Conservation (phyloP, 2,329 filamentous ascomycete genomes). For the Botrytis squamosa region DNA sequence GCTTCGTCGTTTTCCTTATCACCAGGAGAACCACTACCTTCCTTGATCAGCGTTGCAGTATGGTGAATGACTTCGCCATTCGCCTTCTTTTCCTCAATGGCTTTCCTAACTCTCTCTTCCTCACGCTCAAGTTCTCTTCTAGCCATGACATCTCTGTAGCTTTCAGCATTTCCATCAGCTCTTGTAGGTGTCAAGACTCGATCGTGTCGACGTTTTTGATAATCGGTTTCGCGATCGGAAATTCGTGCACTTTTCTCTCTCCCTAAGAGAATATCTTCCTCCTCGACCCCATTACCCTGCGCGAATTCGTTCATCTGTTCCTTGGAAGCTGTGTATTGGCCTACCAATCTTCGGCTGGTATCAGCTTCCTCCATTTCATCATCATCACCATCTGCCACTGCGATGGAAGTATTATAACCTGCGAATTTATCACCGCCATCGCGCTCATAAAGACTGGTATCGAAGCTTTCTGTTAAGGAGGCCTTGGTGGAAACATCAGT, state of each 20-base stretch:
- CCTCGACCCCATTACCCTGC: slow-evolving; percentile 78
- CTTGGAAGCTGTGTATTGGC: slow-evolving; percentile 92
- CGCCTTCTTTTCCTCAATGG: slow-evolving; percentile 70
- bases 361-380: slow-evolving; percentile 74
- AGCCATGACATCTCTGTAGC: slow-evolving; percentile 89
- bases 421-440: slow-evolving; percentile 77
- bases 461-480: slow-evolving; percentile 85
- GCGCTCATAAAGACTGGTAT: slow-evolving; percentile 82
- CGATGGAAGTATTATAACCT: slow-evolving; percentile 88
- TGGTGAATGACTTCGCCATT: slow-evolving; percentile 62
- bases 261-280: slow-evolving; percentile 83
- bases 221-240: slow-evolving; percentile 89
- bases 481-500: slow-evolving; percentile 83
- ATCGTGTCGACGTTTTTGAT: slow-evolving; percentile 93
- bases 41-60: slow-evolving; percentile 67
- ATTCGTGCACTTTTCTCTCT: slow-evolving; percentile 89
- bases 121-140: slow-evolving; percentile 87
- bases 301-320: slow-evolving; percentile 95
- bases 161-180: slow-evolving; percentile 77
- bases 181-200: slow-evolving; percentile 82
- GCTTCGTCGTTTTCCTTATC: slow-evolving; percentile 73
- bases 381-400: slow-evolving; percentile 74
- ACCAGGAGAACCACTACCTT: slow-evolving; percentile 48
- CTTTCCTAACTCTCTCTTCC: slow-evolving; percentile 78
- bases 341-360: slow-evolving; percentile 75